These are phyloP conservation scores for Handroanthus guayacan DNA, from an alignment of 257 asterid species.

Conservation along the genomic window DNA sequence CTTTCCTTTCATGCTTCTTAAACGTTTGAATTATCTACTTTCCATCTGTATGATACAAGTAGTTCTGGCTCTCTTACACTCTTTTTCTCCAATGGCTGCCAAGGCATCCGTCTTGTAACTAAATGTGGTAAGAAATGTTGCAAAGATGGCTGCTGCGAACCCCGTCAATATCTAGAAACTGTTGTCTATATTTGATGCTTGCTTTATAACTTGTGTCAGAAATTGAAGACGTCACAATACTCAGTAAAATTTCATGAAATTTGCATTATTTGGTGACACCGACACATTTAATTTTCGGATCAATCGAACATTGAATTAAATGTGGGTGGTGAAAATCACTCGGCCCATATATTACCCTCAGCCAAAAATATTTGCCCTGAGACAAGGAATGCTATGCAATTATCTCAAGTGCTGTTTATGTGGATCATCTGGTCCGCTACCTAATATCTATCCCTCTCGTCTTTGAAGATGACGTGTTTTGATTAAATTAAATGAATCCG, in stretches of 20 bases:
- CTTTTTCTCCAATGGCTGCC: conserved; percentile 15
- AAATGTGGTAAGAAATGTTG: not conserved
- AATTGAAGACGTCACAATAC: not conserved
- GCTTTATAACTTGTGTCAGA: not conserved
- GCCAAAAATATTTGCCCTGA: not conserved
- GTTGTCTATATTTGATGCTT: not conserved
- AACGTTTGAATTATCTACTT: conserved; percentile 15
- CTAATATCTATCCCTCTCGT: not conserved
- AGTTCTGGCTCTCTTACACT: not conserved
- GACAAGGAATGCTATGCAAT: not conserved
- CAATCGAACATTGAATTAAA: not conserved
- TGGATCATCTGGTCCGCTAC: conserved; percentile 23
- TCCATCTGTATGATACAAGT: conserved; percentile 29
- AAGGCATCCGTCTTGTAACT: not conserved
- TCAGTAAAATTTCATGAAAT: not conserved
- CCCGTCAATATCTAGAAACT: not conserved
- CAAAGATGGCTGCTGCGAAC: not conserved
- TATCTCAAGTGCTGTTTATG: not conserved
- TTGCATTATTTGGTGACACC: not conserved
- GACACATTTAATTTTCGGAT: not conserved
- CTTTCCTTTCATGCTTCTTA: conserved; percentile 1
- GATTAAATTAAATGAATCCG: not conserved
- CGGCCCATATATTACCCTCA: no score
- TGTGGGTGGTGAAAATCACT: no score
- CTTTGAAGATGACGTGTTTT: not conserved